Base-by-base conservation (phyloP, 495 filamentous ascomycete species). In the Echria macrotheca region DNA sequence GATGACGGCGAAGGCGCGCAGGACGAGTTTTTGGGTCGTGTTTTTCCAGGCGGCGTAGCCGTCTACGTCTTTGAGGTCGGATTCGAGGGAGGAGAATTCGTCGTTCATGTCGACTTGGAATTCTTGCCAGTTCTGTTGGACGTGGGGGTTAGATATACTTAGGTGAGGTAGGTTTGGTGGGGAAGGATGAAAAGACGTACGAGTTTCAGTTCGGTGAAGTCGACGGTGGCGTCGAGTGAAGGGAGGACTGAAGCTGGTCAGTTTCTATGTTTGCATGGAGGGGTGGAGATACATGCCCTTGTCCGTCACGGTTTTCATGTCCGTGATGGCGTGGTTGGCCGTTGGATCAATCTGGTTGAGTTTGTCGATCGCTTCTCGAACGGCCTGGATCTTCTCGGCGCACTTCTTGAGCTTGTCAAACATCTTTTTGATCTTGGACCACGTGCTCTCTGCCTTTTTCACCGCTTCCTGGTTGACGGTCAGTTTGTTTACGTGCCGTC, bases 61-160 rank as follows among this genome's bases (percentile, higher is more conserved):
- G 7, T 37, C 35, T 6, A 37, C 35, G 35, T 17, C 15, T 14
- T 37, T 37, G 35, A 37, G 15, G 35, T 9, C 15, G 8, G 8
- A 5, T 37, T 37, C 35, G 7, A 37, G 8, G 8, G 35, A 37
- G 35, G 35, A 37, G 35, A 37, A 37, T 9, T 17, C 9, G 8
- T 6, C 7, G 35, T 37, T 37, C 35, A 37, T 37, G 35, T 37
- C 35, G 35, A 37, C 35, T 37, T 37, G 35, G 35, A 37, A 37
- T 37, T 37, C 35, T 37, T 37, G 9, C 35, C 35, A 37, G 35
- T 37, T 37, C 35, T 37, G 15, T 5, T 6, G 15, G 9, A 17
- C 14, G 15, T 31, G 28, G 28, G 28, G 28, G 6, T 31, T 31
- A 31, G 28, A 5, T 37, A 5, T 10, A 14, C 15, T 37, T 37